Conservation (phyloP, 2,329 filamentous ascomycete species). For the Acrocalymma vagum region DNA sequence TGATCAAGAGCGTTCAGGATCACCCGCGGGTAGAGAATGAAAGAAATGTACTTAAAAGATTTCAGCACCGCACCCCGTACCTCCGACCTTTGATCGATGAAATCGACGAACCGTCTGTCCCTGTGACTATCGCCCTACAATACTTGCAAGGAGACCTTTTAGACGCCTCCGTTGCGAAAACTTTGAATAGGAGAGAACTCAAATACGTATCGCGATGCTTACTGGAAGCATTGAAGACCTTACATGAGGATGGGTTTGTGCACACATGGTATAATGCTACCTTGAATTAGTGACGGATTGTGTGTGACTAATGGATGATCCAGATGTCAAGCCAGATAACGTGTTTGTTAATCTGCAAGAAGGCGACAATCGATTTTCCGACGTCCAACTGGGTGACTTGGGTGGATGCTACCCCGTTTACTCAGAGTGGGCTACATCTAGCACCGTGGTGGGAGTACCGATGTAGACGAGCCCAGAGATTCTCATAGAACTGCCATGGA, state of each 20-base stretch:
- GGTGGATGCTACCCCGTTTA: slow-evolving; percentile 35
- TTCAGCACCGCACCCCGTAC: slow-evolving; percentile 29
- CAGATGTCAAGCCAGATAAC: slow-evolving; percentile 49
- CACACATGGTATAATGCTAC: slow-evolving; percentile 27
- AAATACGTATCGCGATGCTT: slow-evolving; percentile 23
- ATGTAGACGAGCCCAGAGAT: slow-evolving; percentile 51
- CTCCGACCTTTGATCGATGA: slow-evolving; percentile 38
- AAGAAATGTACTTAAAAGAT: slow-evolving; percentile 32
- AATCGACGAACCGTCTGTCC: slow-evolving; percentile 28
- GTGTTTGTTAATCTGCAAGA: slow-evolving; percentile 45
- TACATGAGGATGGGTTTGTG: slow-evolving; percentile 37
- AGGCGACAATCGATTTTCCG: slow-evolving; percentile 38
- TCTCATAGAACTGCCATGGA: slow-evolving; percentile 37
- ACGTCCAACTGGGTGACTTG: slow-evolving; percentile 45
- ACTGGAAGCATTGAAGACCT: slow-evolving; percentile 29
- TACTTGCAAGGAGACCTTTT: slow-evolving; percentile 30
- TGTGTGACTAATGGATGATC: slow-evolving; percentile 1
- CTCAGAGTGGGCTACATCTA: slow-evolving; percentile 27
- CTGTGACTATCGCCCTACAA: slow-evolving; percentile 28
- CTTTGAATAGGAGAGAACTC: slow-evolving; percentile 25
- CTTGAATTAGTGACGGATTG: background rate
- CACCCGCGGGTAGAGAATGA: slow-evolving; percentile 35
- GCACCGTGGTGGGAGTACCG: slow-evolving; percentile 43
- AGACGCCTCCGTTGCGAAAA: slow-evolving; percentile 14
- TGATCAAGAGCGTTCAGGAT: slow-evolving; percentile 32